Evolutionary conservation across 1,139 yeast genomes (phyloP), one percentile per base, ranked within the genome.

Genomic region (Zygosaccharomyces sapae): DNA sequence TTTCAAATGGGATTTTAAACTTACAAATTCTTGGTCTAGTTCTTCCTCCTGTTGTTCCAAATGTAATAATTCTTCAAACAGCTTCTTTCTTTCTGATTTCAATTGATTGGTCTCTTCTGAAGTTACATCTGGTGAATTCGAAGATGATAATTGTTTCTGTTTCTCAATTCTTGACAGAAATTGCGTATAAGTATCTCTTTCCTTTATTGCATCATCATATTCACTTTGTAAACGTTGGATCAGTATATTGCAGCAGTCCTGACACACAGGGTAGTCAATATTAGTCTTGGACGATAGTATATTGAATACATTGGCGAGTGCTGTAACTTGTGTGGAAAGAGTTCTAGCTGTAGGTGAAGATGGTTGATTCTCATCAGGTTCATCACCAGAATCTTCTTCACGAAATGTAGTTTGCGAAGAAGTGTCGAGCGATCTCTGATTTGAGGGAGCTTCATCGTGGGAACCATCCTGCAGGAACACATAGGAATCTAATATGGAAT

Each of bases 221-320:
- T 83, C 83, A 20, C 72, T 66, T 57, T 82, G 83, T 63, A 88
- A 74, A 49, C 81, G 83, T n/a, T 78, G 81, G 3, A 85, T 72
- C 29, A 90, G 65, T 24, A 77, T 62, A 38, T 75, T 79, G 3
- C 95, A 86, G 65, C 98, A 92, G 44, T 90, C 97, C 30, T 75
- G 74, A 57, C 97, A 90, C n/a, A 92, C 79, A 0, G 98, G 98
- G 59, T 86, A 80, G 53, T 87, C 95, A n/a, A 90, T 75, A 50
- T 83, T 89, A 45, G 84, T 83, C 53, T 83, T 83, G 7, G 81
- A 81, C 22, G 78, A 82, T 55, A 79, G 73, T 1, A 86, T 75
- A 54, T 81, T 83, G 56, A 80, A 81, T 5, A 89, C 72, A n/a
- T 76, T 76, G 16, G 81, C 81, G 27, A 87, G 65, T 12, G 77